Evolutionary conservation across 441 rosid genomes (phyloP), one percentile per base, ranked within the genome.

Genomic region (Isatis lusitanica): DNA sequence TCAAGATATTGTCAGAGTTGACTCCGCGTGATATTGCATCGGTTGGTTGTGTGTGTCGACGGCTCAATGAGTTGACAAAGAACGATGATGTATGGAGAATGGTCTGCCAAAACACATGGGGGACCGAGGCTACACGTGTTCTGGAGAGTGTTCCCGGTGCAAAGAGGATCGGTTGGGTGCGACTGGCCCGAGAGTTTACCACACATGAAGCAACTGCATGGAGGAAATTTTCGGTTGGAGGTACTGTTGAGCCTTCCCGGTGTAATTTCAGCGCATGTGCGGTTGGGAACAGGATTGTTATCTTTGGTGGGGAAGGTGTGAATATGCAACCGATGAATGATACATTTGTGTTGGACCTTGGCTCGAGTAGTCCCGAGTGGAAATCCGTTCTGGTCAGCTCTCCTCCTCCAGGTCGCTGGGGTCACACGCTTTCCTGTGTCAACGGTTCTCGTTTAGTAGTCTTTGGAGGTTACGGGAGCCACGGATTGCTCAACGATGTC

Each of bases 241-340:
- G 99, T 56, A 85, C 83, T 63, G 97, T 94, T 74, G 97, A 94
- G 74, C 97, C 99, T 12, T 95, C 99, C 0, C 77, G 97, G 63
- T 95, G 98, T 88, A 95, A 95, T 79, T 95, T 92, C 71, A 89
- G 94, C 76, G 93, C 96, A 7, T 95, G 99, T 79, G 99, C 97
- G 4, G 98, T 92, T n/a, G 99, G 98, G 60, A 94, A 94, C 70
- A 85, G 89, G 47, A 93, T 95, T 28, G 97, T 95, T 46, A 92
- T 95, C 55, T 95, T 92, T 55, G 96, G 99, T 28, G 99, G 98
- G 11, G 98, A 95, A 83, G 96, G 98, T 62, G 93, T 90, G 63
- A 87, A 92, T 76, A 95, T 95, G 99, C 96, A 95, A 76, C 98
- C 98, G 5, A 95, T 95, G 99, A 90, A 95, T 62, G 99, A 95